A percentile compares a stretch with the other conserved stretches of the same genome.
These are phyloP conservation scores for Microbotryum saponariae DNA, from an alignment of 1,284 basidiomycete species.

Conservation along the genomic window DNA sequence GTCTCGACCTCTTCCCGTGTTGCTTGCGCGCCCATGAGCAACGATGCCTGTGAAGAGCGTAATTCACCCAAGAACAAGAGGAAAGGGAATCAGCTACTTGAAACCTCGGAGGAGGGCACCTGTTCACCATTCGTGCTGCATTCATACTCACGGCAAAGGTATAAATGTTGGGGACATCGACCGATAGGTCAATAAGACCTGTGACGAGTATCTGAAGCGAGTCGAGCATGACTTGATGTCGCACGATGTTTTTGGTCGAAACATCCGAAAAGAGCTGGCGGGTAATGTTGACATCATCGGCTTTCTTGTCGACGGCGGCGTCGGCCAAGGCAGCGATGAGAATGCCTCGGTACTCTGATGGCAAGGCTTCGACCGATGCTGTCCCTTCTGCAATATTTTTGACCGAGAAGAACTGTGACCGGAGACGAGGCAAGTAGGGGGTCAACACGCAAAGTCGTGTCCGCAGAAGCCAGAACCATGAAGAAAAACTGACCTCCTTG, in stretches of 20 bases:
- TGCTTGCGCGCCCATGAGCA: slow-evolving; percentile 16
- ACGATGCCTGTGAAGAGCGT: background rate
- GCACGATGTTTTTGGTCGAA: slow-evolving; percentile 50
- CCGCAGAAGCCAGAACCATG: slow-evolving; percentile 35
- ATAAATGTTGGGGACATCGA: slow-evolving; percentile 28
- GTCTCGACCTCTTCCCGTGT: slow-evolving; percentile 26
- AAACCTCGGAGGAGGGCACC: background rate
- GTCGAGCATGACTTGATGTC: slow-evolving; percentile 35
- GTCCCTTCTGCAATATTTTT: slow-evolving; percentile 79
- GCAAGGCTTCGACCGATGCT: slow-evolving; percentile 66
- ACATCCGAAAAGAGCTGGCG: slow-evolving; percentile 38
- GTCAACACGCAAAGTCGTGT: slow-evolving; percentile 1
- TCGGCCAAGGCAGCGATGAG: slow-evolving; percentile 68
- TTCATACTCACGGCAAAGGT: slow-evolving; percentile 4
- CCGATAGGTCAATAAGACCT: slow-evolving; percentile 23
- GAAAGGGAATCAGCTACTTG: background rate
- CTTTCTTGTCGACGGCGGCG: slow-evolving; percentile 70
- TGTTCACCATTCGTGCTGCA: too few species aligned
- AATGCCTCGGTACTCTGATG: slow-evolving; percentile 53
- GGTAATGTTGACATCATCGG: slow-evolving; percentile 61
- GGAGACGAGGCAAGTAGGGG: slow-evolving; percentile 2
- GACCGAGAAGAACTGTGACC: slow-evolving; percentile 36
- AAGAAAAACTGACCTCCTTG: slow-evolving; percentile 46
- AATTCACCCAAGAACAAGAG: background rate
- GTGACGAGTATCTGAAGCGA: slow-evolving; percentile 24